Evolutionary conservation across 148 eudicot genomes (phyloP).

Genomic region (Vaccinium vitisidaea): DNA sequence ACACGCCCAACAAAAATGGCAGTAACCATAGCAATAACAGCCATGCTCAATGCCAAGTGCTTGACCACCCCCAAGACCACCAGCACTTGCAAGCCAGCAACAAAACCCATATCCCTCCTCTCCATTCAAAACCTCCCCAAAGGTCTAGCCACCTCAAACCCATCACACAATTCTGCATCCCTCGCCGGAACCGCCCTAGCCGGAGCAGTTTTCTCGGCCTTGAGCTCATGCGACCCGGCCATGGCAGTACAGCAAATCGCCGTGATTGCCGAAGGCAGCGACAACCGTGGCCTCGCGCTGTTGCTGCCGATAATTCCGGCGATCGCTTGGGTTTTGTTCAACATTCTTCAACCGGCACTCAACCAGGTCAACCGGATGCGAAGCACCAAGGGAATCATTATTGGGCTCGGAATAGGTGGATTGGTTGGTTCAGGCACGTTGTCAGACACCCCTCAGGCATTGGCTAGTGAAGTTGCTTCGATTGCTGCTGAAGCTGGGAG

Average conservation of each 20-base stretch:
- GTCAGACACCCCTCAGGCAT: conserved; percentile 34
- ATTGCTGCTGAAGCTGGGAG: conserved; percentile 32
- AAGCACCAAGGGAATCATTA: conserved; percentile 45
- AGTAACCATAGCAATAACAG: conserved; percentile 75
- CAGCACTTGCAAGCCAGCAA: conserved; percentile 29
- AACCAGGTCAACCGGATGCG: conserved; percentile 80
- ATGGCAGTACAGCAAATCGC: conserved; percentile 90
- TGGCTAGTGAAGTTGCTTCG: conserved; percentile 42
- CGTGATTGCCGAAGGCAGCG: conserved; percentile 62
- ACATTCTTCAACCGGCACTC: conserved; percentile 82
- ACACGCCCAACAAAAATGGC: conserved; percentile 47
- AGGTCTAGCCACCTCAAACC: conserved; percentile 28
- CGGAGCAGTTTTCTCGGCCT: conserved; percentile 67
- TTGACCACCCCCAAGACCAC: conserved; percentile 19
- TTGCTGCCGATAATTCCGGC: conserved; percentile 78
- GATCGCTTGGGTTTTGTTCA: conserved; percentile 79
- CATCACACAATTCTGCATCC: conserved; percentile 5
- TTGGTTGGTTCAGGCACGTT: conserved; percentile 44
- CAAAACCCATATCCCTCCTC: conserved; percentile 49
- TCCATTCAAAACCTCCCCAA: conserved; percentile 52
- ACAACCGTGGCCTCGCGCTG: conserved; percentile 82
- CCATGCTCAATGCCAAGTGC: conserved; percentile 67
- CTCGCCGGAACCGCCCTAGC: conserved; percentile 54
- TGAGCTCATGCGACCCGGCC: conserved; percentile 64
- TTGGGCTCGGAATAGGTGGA: conserved; percentile 76